phyloP scores from a whole-genome alignment of 257 asterid genomes.

The Rauvolfia tetraphylla region DNA sequence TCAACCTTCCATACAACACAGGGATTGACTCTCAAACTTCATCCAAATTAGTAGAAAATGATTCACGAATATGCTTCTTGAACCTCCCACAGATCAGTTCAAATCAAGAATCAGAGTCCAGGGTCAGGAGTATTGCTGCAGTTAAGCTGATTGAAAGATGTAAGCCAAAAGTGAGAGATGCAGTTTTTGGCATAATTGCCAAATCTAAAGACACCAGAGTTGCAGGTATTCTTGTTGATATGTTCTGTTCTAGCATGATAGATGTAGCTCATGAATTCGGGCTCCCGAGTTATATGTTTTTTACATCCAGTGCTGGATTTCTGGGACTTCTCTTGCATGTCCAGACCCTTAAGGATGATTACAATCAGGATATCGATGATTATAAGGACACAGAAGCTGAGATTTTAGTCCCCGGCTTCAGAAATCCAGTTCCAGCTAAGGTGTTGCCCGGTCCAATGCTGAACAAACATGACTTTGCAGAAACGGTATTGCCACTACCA shows the following conservation, averaged over 20 bases:
- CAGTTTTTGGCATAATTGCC: slow-evolving; percentile 10
- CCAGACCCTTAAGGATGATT: slow-evolving; percentile 21
- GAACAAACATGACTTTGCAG: slow-evolving; percentile 8
- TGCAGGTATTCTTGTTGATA: slow-evolving; percentile 40
- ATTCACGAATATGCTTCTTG: slow-evolving; percentile 26
- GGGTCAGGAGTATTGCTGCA: neutral
- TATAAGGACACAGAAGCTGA: slow-evolving; percentile 19
- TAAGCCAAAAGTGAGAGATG: slow-evolving; percentile 34
- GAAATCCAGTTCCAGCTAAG: slow-evolving; percentile 22
- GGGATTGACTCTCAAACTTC: slow-evolving; percentile 11
- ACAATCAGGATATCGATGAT: slow-evolving; percentile 16
- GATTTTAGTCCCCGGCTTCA: slow-evolving; percentile 14
- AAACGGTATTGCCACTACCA: neutral
- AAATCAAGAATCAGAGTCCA: slow-evolving; percentile 7
- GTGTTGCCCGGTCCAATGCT: slow-evolving; percentile 19
- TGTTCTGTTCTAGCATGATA: slow-evolving; percentile 39
- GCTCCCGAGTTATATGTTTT: slow-evolving; percentile 42
- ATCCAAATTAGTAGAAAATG: neutral
- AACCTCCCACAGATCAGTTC: slow-evolving; percentile 21
- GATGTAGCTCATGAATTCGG: slow-evolving; percentile 43
- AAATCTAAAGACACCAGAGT: slow-evolving; percentile 1
- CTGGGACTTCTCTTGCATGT: slow-evolving; percentile 28
- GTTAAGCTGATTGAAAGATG: slow-evolving; percentile 9
- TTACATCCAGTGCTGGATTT: slow-evolving; percentile 39
- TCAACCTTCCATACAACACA: slow-evolving; percentile 25